Conservation (phyloP, 441 rosid species). For the Heliophila coronopifolia region DNA sequence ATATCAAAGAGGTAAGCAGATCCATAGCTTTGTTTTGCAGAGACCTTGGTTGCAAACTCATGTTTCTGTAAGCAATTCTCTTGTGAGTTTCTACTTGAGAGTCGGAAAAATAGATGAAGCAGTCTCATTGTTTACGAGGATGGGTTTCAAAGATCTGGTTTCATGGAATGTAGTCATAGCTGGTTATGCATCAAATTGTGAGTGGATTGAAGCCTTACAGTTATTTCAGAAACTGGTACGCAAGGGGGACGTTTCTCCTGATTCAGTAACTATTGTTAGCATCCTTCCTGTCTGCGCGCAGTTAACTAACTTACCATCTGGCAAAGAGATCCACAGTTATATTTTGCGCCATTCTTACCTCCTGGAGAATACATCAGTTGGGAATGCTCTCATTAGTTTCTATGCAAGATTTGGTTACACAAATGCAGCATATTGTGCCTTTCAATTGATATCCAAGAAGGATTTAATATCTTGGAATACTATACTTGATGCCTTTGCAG, state of each 20-base stretch:
- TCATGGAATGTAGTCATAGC: conserved; percentile 80
- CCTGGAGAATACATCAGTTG: conserved; percentile 45
- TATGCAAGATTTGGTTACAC: conserved; percentile 52
- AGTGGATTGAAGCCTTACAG: conserved; percentile 53
- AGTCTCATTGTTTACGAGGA: conserved; percentile 47
- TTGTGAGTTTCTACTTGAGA: conserved; percentile 63
- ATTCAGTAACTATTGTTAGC: conserved; percentile 52
- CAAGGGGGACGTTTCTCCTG: conserved; percentile 35
- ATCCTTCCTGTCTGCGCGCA: conserved; percentile 67
- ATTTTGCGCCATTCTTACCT: conserved; percentile 47
- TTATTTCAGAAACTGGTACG: conserved; percentile 44
- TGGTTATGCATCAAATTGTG: conserved; percentile 56
- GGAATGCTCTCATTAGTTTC: conserved; percentile 60
- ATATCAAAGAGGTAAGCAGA: conserved; percentile 46
- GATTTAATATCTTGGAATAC: conserved; percentile 87
- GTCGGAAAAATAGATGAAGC: conserved; percentile 49
- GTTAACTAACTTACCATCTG: conserved; percentile 35
- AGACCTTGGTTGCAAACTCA: conserved; percentile 40
- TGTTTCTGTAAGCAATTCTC: conserved; percentile 59
- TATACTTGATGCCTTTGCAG: conserved; percentile 54
- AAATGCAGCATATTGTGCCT: conserved; percentile 45
- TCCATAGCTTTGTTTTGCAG: conserved; percentile 54
- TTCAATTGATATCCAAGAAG: conserved; percentile 44
- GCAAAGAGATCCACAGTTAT: conserved; percentile 57
- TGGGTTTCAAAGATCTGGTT: conserved; percentile 64